Base-by-base conservation (phyloP, 2,329 filamentous ascomycete genomes). In the Xylariaceae sp. region DNA sequence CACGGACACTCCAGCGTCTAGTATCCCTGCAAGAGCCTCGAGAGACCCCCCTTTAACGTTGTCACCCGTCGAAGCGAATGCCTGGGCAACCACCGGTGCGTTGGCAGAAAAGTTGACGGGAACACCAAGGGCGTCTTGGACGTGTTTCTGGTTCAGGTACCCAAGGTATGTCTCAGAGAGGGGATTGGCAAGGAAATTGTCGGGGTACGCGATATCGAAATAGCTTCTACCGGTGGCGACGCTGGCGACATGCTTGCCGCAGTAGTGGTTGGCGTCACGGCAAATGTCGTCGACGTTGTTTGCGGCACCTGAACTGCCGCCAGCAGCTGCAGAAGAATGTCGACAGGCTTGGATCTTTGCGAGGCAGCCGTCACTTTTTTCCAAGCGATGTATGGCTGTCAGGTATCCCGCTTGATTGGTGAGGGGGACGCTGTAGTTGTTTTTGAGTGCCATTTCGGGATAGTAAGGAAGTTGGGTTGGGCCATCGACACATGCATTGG, bases 401-500 rank as follows among this genome's bases (percentile, higher is more conserved):
- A n/a, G n/a, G 44, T 79, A 76, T 44, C 77, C 73, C 1, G 76
- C 75, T 6, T 78, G 71, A 42, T 61, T 60, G 57, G 88, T 77
- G 2, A 79, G 74, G 56, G 80, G 63, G 51, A 88, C 77, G 9
- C 77, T 81, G 63, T 88, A 91, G 0, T 84, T 83, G 64, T 88
- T 89, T 63, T 82, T 81, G 51, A 75, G 75, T 10, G 81, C 80
- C 65, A 85, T 86, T 7, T 68, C 63, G 1, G 82, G 76, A 57
- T 81, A 83, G 59, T 71, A 80, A 2, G 80, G 78, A 3, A 74
- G 73, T 68, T 90, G 84, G 1, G 83, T 74, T 31, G 83, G 66
- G 59, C 80, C 75, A 62, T 91, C 88, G 34, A 90, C 73, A 57
- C 86, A 82, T 12, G 86, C 87, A 65, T 90, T 89, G 52, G 89